Evolutionary conservation across 345 rosid genomes (phyloP).

Genomic region (Dipteronia sinensis): DNA sequence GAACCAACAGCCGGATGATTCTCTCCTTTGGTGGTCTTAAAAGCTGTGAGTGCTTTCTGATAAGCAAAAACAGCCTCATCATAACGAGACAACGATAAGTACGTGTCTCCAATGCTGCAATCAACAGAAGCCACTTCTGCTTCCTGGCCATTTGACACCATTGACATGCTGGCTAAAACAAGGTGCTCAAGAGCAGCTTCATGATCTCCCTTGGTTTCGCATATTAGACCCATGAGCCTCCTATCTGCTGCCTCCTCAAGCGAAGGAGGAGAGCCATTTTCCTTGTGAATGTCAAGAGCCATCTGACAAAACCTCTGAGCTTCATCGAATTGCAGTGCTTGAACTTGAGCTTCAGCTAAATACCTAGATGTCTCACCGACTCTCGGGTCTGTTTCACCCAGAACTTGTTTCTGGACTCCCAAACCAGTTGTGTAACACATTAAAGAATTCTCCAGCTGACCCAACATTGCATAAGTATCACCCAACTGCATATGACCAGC

Average conservation of each 20-base stretch:
- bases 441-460: conserved; percentile 78
- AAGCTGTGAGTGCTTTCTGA: conserved; percentile 82
- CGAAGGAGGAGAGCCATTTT: conserved; percentile 62
- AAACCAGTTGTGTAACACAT: conserved; percentile 71
- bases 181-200: conserved; percentile 89
- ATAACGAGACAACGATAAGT: conserved; percentile 74
- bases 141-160: conserved; percentile 83
- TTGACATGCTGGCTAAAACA: conserved; percentile 90
- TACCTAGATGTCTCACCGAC: conserved; percentile 88
- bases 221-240: conserved; percentile 93
- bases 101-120: conserved; percentile 90
- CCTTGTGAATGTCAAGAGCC: conserved; percentile 73
- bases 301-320: conserved; percentile 68
- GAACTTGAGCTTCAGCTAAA: conserved; percentile 86
- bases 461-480: conserved; percentile 86
- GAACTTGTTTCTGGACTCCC: conserved; percentile 66
- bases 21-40: conserved; percentile 83
- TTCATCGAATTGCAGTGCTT: conserved; percentile 79
- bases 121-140: conserved; percentile 84
- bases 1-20: conserved; percentile 82
- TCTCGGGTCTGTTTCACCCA: conserved; percentile 77
- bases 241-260: conserved; percentile 87
- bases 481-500: conserved; percentile 95
- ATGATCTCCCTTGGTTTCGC: conserved; percentile 81
- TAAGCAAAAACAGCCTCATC: conserved; percentile 87